phyloP scores from a whole-genome alignment of 1,139 yeast species.

The Petasospora rhodanensis region DNA sequence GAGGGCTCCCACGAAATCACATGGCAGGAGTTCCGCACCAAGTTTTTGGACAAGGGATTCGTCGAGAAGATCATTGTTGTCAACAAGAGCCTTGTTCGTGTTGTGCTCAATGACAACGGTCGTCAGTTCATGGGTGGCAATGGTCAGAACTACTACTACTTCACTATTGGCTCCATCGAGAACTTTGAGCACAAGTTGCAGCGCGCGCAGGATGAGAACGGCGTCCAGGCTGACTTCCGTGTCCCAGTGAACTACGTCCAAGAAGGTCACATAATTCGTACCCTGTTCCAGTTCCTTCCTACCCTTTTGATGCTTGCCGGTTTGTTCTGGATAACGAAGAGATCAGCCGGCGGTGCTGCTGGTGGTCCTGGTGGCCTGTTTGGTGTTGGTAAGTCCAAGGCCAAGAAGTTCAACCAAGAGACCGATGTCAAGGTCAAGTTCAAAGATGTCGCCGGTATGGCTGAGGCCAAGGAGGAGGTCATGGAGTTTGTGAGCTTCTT shows the following conservation, averaged over 20 bases:
- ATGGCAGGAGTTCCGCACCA: constrained; percentile 75
- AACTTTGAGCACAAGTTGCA: constrained; percentile 84
- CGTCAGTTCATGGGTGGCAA: constrained; percentile 13
- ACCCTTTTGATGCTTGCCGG: constrained; percentile 84
- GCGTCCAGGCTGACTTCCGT: constrained; percentile 54
- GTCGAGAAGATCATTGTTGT: constrained; percentile 75
- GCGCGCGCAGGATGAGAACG: constrained; percentile 64
- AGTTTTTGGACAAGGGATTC: constrained; percentile 77
- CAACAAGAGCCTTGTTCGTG: constrained; percentile 61
- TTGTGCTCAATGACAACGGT: constrained; percentile 38
- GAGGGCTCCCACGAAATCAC: constrained; percentile 32
- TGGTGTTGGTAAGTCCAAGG: constrained; percentile 73
- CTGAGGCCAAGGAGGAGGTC: constrained; percentile 78
- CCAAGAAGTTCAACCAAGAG: constrained; percentile 66
- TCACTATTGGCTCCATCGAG: constrained; percentile 89
- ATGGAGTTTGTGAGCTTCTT: constrained; percentile 81
- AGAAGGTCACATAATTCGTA: constrained; percentile 59
- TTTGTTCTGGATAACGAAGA: constrained; percentile 64
- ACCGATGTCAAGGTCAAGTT: constrained; percentile 68
- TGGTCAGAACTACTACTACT: constrained; percentile 27
- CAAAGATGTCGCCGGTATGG: constrained; percentile 80
- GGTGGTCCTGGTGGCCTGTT: constrained; percentile 45
- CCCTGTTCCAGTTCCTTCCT: constrained; percentile 74
- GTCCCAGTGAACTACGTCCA: constrained; percentile 80
- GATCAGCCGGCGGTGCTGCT: constrained; percentile 43